phyloP scores from a whole-genome alignment of 192 early-diverging fungal genomes.

The Backusella psychrophila region DNA sequence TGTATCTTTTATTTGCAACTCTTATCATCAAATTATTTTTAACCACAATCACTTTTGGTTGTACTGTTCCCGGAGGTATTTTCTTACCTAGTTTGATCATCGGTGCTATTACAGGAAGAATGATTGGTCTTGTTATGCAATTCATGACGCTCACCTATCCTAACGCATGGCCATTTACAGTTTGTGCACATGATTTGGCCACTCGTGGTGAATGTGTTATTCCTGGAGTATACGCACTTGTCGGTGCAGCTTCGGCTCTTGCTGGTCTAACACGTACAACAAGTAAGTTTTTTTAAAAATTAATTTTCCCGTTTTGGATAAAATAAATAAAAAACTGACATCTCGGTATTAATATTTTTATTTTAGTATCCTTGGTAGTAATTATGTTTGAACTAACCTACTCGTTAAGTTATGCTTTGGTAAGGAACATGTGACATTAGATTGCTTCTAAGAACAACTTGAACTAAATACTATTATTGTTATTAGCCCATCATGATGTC shows the following conservation, averaged over 20 bases:
- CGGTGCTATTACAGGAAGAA: conserved; percentile 89
- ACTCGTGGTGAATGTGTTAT: conserved; percentile 68
- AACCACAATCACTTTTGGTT: conserved; percentile 70
- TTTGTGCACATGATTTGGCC: conserved; percentile 70
- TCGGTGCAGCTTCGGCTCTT: conserved; percentile 89
- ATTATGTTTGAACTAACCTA: conserved; percentile 99
- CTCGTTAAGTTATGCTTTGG: conserved; percentile 83
- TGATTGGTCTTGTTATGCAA: conserved; percentile 80
- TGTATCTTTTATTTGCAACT: conserved; percentile 59
- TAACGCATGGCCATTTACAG: conserved; percentile 64
- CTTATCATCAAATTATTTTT: conserved; percentile 57
- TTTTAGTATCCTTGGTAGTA: conserved; percentile 75
- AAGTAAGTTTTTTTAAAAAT: conserved; percentile 18
- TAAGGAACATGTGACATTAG: conserved; percentile 6
- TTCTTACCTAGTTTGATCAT: conserved; percentile 94
- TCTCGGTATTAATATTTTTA: not conserved
- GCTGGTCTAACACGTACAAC: conserved; percentile 86
- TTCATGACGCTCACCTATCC: conserved; percentile 56
- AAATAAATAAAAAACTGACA: not conserved
- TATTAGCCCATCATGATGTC: conserved; percentile 34
- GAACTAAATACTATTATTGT: conserved; percentile 1
- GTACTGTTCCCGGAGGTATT: conserved; percentile 78
- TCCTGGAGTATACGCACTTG: conserved; percentile 91
- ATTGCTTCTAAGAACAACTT: not conserved
- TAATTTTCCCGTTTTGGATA: not conserved